Evolutionary conservation across 2,329 filamentous ascomycete genomes (phyloP).

Genomic region (Pseudogymnoascus sp.): DNA sequence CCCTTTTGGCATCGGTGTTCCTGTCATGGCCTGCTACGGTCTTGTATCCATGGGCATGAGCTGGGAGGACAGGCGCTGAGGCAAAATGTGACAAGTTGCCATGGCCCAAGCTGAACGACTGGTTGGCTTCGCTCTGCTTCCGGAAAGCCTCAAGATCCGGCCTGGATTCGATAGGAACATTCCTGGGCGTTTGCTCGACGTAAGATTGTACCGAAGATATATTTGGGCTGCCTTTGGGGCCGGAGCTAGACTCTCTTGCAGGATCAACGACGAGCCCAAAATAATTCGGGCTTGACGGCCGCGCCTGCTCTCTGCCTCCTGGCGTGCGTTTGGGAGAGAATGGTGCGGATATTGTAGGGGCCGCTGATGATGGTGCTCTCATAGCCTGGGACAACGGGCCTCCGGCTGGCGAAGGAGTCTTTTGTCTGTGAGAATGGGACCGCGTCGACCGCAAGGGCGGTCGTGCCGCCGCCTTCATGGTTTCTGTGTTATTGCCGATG

Average conservation of each 20-base stretch:
- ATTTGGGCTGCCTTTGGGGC: constrained; percentile 62
- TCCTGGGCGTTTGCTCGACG: constrained; percentile 57
- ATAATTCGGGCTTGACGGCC: constrained; percentile 70
- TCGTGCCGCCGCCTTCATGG: constrained; percentile 25
- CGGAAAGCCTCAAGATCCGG: constrained; percentile 76
- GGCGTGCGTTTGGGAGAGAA: constrained; percentile 19
- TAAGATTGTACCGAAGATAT: constrained; percentile 65
- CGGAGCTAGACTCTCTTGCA: constrained; percentile 52
- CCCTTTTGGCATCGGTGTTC: neutral
- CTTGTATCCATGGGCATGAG: constrained; percentile 9
- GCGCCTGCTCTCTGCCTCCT: constrained; percentile 19
- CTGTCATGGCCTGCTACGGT: neutral
- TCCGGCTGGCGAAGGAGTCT: constrained; percentile 13
- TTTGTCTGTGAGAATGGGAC: constrained; percentile 18
- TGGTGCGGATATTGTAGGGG: constrained; percentile 17
- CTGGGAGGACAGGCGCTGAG: constrained; percentile 21
- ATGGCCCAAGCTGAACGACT: constrained; percentile 39
- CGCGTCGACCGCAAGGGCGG: constrained; percentile 23
- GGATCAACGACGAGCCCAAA: constrained; percentile 68
- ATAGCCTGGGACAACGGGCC: constrained; percentile 17
- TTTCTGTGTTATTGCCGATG: constrained; percentile 1
- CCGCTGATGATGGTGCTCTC: constrained; percentile 22
- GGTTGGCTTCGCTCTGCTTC: constrained; percentile 61
- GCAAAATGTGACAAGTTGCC: constrained; percentile 39
- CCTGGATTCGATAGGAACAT: constrained; percentile 65